Percentiles rank a stretch among this genome's conserved stretches.
Conservation (phyloP, 192 early-diverging fungal genomes). For the Neocallimastix lanati region DNA sequence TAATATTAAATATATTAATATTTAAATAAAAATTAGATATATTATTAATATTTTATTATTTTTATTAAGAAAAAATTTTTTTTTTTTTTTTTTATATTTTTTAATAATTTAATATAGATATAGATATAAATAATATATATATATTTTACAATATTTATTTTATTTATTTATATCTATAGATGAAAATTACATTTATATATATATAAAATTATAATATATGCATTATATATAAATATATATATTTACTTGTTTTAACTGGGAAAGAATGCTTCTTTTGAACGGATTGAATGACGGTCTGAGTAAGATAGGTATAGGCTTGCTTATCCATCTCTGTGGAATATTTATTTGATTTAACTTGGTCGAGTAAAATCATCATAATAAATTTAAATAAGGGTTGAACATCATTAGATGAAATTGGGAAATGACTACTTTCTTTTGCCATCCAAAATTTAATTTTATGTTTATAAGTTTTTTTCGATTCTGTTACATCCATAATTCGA, state of each 20-base stretch:
- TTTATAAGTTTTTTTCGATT: background rate
- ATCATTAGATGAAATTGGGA: background rate
- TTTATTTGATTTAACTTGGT: background rate
- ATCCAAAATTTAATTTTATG: background rate
- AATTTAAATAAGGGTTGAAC: background rate
- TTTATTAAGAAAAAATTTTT: too few relatives aligned
- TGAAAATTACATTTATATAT: too few relatives aligned
- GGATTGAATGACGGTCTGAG: background rate
- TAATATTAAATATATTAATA: background rate
- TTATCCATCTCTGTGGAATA: background rate
- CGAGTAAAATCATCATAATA: background rate
- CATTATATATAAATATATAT: too few relatives aligned
- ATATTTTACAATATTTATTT: too few relatives aligned
- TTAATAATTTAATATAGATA: too few relatives aligned
- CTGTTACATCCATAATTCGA: background rate
- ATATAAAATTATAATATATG: too few relatives aligned
- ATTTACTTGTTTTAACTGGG: background rate
- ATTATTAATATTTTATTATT: too few relatives aligned
- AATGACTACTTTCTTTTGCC: background rate
- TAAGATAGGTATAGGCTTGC: background rate
- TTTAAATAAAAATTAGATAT: too few relatives aligned
- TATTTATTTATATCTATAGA: too few relatives aligned
- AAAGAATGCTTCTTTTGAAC: background rate
- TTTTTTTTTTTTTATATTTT: too few relatives aligned
- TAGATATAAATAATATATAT: too few relatives aligned